Base-by-base conservation (phyloP, 2,329 filamentous ascomycete genomes). In the Cytospora leucostoma region DNA sequence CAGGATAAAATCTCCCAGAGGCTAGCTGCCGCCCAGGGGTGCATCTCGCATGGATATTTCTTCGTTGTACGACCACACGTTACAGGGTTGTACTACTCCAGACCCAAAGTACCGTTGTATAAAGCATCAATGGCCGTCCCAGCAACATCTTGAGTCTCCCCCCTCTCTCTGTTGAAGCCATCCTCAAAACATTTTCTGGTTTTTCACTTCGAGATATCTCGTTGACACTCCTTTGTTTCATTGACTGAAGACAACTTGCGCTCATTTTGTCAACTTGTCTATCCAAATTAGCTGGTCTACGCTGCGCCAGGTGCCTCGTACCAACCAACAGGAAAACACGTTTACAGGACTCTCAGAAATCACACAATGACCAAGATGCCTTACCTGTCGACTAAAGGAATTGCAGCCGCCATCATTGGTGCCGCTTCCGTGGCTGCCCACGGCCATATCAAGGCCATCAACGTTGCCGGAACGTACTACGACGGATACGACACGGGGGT, bases 401-500 rank as follows among this genome's bases (percentile, higher is more conserved):
- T 59, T 4, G 51, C 7, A 19, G 59, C 63, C 17, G 51, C 64
- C 27, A 65, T 71, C 40, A 53, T 61, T 17, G 67, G 66, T 38
- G 72, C 70, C 34, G 63, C 67, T 21, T 55, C 62, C 27, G 68
- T 70, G n/a, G 61, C 67, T 12, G 68, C 67, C 51, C 74, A 75
- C 67, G 74, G 74, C 32, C 72, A 74, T 38, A 70, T 74, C 33
- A 64, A 61, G 11, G 68, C 70, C 32, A 71, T 72, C 56, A 70
- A 72, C 33, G 68, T 74, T 57, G 67, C 68, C 15, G 72, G 72
- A 27, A 69, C 68, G 19, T 71, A 69, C 44, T 74, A 71, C 59
- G 57, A 64, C 11, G 68, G 69, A 7, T 70, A 69, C 47, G 61
- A 66, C 53, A 68, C 70, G 32, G 68, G 67, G 38, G 56, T 49